Evolutionary conservation across 2,329 filamentous ascomycete species (phyloP).

Genomic region (Microsporum ferrugineum): DNA sequence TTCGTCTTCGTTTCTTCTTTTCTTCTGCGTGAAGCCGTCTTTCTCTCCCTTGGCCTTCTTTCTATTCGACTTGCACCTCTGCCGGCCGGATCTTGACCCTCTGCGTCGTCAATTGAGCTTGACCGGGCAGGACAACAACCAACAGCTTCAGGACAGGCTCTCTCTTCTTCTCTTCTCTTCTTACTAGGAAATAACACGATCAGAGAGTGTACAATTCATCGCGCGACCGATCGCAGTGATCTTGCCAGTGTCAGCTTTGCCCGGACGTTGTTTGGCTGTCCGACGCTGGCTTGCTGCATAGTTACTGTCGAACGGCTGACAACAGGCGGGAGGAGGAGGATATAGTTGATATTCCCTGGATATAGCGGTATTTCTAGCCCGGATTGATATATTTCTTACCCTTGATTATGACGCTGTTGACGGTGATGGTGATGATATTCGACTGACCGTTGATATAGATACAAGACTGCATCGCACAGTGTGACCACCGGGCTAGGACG

Average conservation of each 20-base stretch:
- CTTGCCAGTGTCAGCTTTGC: not conserved
- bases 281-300: not conserved
- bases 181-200: no score
- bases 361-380: not conserved
- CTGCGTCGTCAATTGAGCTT: not conserved
- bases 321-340: not conserved
- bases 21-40: not conserved
- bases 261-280: not conserved
- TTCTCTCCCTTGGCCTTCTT: not conserved
- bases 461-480: not conserved
- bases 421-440: not conserved
- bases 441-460: not conserved
- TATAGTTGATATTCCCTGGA: not conserved
- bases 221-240: not conserved
- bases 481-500: not conserved
- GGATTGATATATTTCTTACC: not conserved
- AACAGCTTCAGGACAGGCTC: not conserved
- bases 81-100: not conserved
- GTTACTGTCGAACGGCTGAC: not conserved
- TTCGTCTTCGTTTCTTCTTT: not conserved
- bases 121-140: not conserved
- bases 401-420: not conserved
- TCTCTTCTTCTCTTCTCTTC: not conserved
- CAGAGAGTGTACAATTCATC: not conserved
- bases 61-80: not conserved